phyloP scores from a whole-genome alignment of 2,329 filamentous ascomycete genomes.

The Trichoderma atrobrunneum region DNA sequence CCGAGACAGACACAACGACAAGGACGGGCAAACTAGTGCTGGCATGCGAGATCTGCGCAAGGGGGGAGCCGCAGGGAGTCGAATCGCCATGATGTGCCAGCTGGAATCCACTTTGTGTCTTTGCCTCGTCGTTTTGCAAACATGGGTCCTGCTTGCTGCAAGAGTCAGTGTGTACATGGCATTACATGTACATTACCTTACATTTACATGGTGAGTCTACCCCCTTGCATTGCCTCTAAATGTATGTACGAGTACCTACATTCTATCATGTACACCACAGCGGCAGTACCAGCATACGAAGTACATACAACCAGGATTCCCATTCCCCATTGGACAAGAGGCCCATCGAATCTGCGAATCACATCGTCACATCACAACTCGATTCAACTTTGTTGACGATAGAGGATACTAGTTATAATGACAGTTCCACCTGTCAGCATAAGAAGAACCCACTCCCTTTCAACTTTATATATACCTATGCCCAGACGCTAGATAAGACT shows the following conservation, averaged over 20 bases:
- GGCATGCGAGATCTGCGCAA: constrained; percentile 11
- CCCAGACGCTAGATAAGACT: no score
- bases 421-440: no score
- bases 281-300: background rate
- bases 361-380: background rate
- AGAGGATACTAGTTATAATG: no score
- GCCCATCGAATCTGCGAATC: background rate
- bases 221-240: background rate
- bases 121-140: background rate
- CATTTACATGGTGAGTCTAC: background rate
- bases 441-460: background rate
- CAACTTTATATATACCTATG: background rate
- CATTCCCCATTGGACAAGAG: background rate
- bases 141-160: background rate
- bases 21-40: background rate
- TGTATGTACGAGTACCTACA: background rate
- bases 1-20: background rate
- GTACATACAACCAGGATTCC: background rate
- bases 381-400: background rate
- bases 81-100: background rate
- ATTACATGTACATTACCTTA: no score
- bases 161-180: background rate
- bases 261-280: background rate
- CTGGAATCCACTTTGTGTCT: background rate
- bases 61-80: background rate